Conservation (phyloP, 139 green algal species). For the Coccomyxa sp. region DNA sequence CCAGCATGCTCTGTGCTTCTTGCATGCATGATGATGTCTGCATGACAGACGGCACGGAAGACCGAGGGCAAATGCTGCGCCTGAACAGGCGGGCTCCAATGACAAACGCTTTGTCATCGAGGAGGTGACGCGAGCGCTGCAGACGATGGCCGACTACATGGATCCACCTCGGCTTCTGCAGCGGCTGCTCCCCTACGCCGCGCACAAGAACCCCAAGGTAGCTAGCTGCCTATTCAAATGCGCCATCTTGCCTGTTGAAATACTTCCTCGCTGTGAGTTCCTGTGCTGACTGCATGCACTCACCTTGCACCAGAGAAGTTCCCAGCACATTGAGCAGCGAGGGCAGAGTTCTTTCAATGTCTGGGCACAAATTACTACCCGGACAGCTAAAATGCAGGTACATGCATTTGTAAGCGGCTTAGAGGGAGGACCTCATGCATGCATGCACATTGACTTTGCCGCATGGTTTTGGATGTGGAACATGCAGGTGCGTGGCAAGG, state of each 20-base stretch:
- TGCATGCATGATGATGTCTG: too few species aligned
- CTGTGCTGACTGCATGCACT: too few species aligned
- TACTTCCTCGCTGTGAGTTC: too few species aligned
- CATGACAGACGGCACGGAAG: too few species aligned
- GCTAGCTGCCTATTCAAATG: neutral
- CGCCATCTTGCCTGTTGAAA: too few species aligned
- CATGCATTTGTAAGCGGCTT: neutral
- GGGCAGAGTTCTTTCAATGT: too few species aligned
- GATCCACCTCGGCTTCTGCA: constrained; percentile 8
- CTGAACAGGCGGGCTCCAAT: constrained; percentile 29
- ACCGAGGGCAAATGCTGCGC: too few species aligned
- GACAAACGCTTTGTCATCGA: constrained; percentile 69
- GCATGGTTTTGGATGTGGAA: constrained; percentile 3
- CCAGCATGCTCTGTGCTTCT: too few species aligned
- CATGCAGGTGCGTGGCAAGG: constrained; percentile 6
- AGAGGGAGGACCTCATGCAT: neutral
- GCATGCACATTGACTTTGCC: neutral
- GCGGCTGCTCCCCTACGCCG: constrained; percentile 47
- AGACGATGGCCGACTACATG: constrained; percentile 16
- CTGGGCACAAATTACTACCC: neutral
- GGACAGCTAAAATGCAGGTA: neutral
- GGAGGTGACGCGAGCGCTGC: constrained; percentile 40
- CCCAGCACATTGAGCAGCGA: too few species aligned
- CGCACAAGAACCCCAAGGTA: constrained; percentile 46
- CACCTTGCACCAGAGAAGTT: too few species aligned